phyloP scores from a whole-genome alignment of 345 rosid species.

The Eucalyptus pauciflora region DNA sequence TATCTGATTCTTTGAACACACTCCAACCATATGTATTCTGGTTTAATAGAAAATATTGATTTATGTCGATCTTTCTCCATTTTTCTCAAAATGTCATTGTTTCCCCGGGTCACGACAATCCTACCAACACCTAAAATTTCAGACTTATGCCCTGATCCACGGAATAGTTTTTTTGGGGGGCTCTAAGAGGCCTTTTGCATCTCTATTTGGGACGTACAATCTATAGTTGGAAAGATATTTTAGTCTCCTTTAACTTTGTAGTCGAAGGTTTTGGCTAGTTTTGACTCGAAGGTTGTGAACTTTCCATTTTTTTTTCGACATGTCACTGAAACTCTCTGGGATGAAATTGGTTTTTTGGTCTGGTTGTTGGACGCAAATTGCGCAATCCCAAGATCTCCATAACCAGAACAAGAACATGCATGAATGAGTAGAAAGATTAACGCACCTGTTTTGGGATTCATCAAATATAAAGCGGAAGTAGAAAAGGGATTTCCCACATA shows the following conservation, averaged over 20 bases:
- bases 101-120: accelerated
- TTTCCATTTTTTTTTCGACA: no score
- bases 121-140: accelerated
- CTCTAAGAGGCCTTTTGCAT: neutral
- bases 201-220: accelerated
- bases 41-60: accelerated
- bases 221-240: no score
- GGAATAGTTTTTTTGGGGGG: accelerated
- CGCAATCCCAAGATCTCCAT: no score
- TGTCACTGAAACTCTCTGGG: neutral
- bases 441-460: no score
- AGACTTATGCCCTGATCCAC: accelerated
- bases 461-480: no score
- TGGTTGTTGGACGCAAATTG: no score
- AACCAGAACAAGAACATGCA: no score
- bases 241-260: neutral
- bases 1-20: neutral
- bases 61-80: neutral
- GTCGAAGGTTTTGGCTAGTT: neutral
- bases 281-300: no score
- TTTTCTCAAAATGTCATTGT: neutral
- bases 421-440: no score
- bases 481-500: no score
- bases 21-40: accelerated
- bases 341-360: neutral